Evolutionary conservation across 129 eudicot species (phyloP), one percentile per base, ranked within the genome.

Genomic region (Pseudognaphalium luteoalbum): DNA sequence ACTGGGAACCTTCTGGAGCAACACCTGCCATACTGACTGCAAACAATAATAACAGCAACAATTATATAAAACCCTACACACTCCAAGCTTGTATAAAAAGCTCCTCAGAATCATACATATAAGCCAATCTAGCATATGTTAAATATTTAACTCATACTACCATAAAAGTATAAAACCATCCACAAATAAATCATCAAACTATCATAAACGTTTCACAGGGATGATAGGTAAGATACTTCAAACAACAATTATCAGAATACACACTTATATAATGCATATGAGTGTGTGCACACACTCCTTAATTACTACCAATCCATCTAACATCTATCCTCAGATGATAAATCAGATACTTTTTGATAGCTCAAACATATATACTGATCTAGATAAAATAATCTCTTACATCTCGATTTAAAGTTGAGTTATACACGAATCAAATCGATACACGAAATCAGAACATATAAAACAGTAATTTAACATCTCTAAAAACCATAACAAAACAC

Each of bases 1-100:
- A 87, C 76, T 85, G 89, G 25, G 92, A 87, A 63, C 87, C 85
- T 79, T 87, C 92, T 47, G 89, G 85, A 67, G 89, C 85, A 35
- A 30, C 54, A 10, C 85, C 87, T 50, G 92, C 92, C 88, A 87
- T 84, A 84, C 88, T 83, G 76, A 84, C 88, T 83, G 76, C 78
- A 82, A 66, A 80, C 14, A 11, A 1, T 16, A 47, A 57, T n/a
- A 20, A 78, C 0, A 77, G 33, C 17, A 25, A 64, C 65, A 5
- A 41, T 35, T 52, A n/a, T n/a, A n/a, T n/a, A n/a, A 70, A 12
- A n/a, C 54, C n/a, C 33, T 42, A 74, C 34, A 66, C 1, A 60
- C 22, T 20, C 10, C 14, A 1, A 62, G 22, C 11, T 73, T 60
- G 50, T 8, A 50, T 32, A 11, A 70, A 65, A 11, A 17, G 20